These are phyloP conservation scores for Tolypocladium inflatum DNA, from an alignment of 2,329 filamentous ascomycete species.

Conservation along the genomic window DNA sequence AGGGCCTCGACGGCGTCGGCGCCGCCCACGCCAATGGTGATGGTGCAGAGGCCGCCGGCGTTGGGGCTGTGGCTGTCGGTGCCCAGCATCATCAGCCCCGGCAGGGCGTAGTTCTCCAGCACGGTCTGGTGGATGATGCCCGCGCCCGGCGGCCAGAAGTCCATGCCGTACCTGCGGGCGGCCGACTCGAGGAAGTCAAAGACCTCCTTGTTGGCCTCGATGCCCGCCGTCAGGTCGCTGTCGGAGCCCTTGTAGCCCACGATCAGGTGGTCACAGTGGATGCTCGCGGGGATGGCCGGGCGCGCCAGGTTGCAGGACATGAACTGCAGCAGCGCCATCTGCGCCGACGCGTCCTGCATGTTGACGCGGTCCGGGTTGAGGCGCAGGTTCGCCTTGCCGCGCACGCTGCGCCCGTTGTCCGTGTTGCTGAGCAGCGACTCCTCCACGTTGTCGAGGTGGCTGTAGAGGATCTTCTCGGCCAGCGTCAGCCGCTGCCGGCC, in stretches of 20 bases:
- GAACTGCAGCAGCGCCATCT: constrained; percentile 98
- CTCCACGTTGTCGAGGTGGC: constrained; percentile 82
- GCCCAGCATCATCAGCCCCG: constrained; percentile 96
- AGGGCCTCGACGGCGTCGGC: constrained; percentile 95
- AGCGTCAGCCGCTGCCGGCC: constrained; percentile 64
- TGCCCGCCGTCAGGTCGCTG: constrained; percentile 73
- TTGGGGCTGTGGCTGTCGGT: constrained; percentile 98
- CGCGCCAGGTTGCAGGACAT: constrained; percentile 89
- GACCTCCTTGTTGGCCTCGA: constrained; percentile 89
- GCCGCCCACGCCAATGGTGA: constrained; percentile 94
- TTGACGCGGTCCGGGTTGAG: constrained; percentile 95
- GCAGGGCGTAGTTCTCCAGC: constrained; percentile 94
- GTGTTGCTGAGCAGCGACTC: constrained; percentile 78
- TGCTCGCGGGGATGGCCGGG: constrained; percentile 90
- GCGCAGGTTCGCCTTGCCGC: constrained; percentile 86
- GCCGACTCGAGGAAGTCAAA: constrained; percentile 96
- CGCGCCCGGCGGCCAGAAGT: constrained; percentile 90
- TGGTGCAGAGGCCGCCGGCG: constrained; percentile 85
- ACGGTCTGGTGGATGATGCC: constrained; percentile 98
- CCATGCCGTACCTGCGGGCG: constrained; percentile 81
- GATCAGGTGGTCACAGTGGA: constrained; percentile 99
- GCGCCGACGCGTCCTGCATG: constrained; percentile 97
- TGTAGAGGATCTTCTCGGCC: constrained; percentile 97
- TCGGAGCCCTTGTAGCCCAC: constrained; percentile 87
- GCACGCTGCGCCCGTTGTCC: constrained; percentile 72